phyloP scores from a whole-genome alignment of 306 rosid genomes.

The Medicago arabica region DNA sequence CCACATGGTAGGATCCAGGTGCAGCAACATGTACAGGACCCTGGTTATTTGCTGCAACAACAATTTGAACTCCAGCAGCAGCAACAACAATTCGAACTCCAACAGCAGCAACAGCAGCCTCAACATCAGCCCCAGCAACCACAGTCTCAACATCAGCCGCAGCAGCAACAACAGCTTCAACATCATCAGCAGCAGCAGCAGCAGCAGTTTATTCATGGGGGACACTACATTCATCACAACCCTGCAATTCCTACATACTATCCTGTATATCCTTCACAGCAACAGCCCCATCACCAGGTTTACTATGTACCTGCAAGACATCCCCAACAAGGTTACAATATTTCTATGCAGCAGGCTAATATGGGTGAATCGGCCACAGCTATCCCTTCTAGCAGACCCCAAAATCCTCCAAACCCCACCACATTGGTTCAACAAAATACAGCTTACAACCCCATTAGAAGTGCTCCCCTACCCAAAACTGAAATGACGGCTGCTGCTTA shows the following conservation, averaged over 20 bases:
- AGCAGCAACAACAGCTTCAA: conserved; percentile 37
- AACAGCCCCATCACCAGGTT: conserved; percentile 65
- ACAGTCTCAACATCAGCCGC: conserved; percentile 34
- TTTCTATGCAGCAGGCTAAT: conserved; percentile 72
- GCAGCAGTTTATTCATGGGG: conserved; percentile 72
- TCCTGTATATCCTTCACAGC: conserved; percentile 91
- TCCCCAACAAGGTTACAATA: conserved; percentile 73
- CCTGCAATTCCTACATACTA: conserved; percentile 68
- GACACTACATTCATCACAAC: conserved; percentile 78
- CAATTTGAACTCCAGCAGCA: conserved; percentile 71
- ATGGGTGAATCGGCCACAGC: conserved; percentile 58
- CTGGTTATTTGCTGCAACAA: conserved; percentile 73
- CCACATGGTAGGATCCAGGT: conserved; percentile 68
- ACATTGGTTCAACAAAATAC: conserved; percentile 54
- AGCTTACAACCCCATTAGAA: conserved; percentile 68
- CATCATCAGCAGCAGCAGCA: conserved; percentile 61
- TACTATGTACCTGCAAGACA: conserved; percentile 84
- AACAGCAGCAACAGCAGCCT: conserved; percentile 23
- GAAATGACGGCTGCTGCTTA: conserved; percentile 71
- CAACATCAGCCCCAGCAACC: conserved; percentile 34
- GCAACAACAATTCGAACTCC: conserved; percentile 12
- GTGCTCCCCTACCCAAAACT: conserved; percentile 63
- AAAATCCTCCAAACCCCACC: conserved; percentile 62
- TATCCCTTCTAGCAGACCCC: conserved; percentile 64
- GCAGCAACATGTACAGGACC: conserved; percentile 79